Evolutionary conservation across 495 filamentous ascomycete species (phyloP).

Genomic region (Trichoderma gamsii): DNA sequence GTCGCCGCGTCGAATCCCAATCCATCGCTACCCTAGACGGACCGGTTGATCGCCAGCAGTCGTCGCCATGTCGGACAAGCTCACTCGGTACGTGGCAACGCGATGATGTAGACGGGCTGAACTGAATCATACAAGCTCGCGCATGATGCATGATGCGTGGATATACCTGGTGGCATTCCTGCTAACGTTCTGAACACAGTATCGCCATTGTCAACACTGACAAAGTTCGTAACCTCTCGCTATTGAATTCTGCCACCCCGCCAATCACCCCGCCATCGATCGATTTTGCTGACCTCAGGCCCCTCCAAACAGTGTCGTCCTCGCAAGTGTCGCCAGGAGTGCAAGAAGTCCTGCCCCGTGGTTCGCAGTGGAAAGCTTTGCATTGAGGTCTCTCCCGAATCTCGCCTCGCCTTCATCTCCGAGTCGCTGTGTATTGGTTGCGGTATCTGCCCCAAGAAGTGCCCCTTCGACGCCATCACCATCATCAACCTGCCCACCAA

Average conservation of each 20-base stretch:
- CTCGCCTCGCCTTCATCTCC: constrained; percentile 96
- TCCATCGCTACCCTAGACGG: constrained; percentile 16
- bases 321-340: constrained; percentile 94
- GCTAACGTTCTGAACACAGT: constrained; percentile 41
- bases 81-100: constrained; percentile 60
- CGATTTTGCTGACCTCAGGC: constrained; percentile 3
- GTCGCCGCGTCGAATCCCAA: background rate
- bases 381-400: constrained; percentile 83
- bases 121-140: background rate
- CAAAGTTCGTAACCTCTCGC: constrained; percentile 59
- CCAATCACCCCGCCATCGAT: constrained; percentile 16
- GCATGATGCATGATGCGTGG: background rate
- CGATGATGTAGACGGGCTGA: constrained; percentile 2
- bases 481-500: constrained; percentile 99
- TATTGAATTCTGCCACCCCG: constrained; percentile 21
- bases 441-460: constrained; percentile 98
- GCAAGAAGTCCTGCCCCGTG: constrained; percentile 97
- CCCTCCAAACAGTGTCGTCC: constrained; percentile 2
- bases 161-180: background rate
- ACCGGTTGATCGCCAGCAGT: background rate
- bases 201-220: constrained; percentile 96
- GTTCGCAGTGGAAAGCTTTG: constrained; percentile 96
- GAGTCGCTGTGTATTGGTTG: constrained; percentile 94
- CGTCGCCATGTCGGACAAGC: constrained; percentile 70
- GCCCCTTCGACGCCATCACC: constrained; percentile 97